Evolutionary conservation across 805 yeast species (phyloP), one percentile per base, ranked within the genome.

Genomic region (Ogataea degrootiae): DNA sequence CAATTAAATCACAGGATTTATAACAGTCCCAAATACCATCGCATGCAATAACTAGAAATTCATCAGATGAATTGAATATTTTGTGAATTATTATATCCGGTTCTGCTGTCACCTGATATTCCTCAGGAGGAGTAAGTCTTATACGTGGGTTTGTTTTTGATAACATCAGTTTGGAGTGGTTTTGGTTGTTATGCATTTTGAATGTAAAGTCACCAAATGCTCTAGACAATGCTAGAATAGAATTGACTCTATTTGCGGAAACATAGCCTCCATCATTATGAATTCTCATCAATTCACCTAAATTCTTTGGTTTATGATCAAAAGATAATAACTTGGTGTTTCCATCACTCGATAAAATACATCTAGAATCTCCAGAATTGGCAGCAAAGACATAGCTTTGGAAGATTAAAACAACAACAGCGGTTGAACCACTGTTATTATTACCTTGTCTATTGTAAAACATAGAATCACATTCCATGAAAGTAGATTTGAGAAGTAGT

Each of bases 1-100:
- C 63, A 1, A 82, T 67, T 45, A 86, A 59, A 44, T 80, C 78
- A 39, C 71, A 73, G 53, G 83, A 82, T 49, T 77, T 79, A 57
- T 76, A 77, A 35, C 80, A 75, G 63, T 86, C 94, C 92, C 91
- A 86, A 41, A 86, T 81, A 39, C 95, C 95, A 66, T 86, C 95
- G 66, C 95, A 86, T 1, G 89, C 92, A 45, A 86, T 65, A 2
- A 86, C 75, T 19, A 86, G 60, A 62, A 86, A 86, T 62, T 86
- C 92, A 57, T 85, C 89, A 26, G 31, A 26, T 17, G 65, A 60
- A 1, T 56, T 54, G 19, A 73, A 63, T 6, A 60, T 40, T 54
- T 72, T 69, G 59, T 84, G 89, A 50, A 74, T 70, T 36, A 85
- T 69, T 2, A 85, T 76, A 56, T 86, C 95, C 0, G 95, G 95